phyloP scores from a whole-genome alignment of 148 eudicot species.

The Agrostemma githago region DNA sequence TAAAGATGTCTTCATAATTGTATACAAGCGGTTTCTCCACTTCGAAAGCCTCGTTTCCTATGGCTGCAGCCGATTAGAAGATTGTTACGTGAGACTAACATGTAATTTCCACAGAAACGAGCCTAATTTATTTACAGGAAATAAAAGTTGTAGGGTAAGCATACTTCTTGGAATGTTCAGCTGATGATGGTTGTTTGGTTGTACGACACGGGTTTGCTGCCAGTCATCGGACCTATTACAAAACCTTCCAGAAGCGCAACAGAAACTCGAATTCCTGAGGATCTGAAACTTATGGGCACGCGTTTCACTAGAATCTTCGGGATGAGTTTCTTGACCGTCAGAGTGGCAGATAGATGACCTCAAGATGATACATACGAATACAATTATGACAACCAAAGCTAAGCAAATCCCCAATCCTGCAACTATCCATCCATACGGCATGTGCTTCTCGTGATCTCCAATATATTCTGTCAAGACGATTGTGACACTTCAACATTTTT shows the following conservation, averaged over 20 bases:
- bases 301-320: slow-evolving; percentile 54
- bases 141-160: neutral
- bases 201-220: slow-evolving; percentile 47
- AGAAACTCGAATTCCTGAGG: slow-evolving; percentile 67
- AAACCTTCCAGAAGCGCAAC: slow-evolving; percentile 75
- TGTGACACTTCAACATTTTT: neutral
- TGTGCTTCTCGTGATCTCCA: slow-evolving; percentile 39
- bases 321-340: slow-evolving; percentile 33
- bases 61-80: slow-evolving; percentile 36
- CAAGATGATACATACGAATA: slow-evolving; percentile 44
- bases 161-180: slow-evolving; percentile 75
- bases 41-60: slow-evolving; percentile 75
- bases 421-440: slow-evolving; percentile 76
- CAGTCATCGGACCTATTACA: slow-evolving; percentile 54
- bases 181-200: slow-evolving; percentile 48
- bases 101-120: neutral
- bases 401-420: slow-evolving; percentile 63
- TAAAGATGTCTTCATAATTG: slow-evolving; percentile 58
- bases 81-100: neutral
- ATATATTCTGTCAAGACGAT: slow-evolving; percentile 35
- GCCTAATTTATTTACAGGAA: neutral
- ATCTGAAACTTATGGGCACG: slow-evolving; percentile 57
- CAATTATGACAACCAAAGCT: slow-evolving; percentile 46
- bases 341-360: slow-evolving; percentile 49
- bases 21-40: slow-evolving; percentile 88